Evolutionary conservation across 345 rosid species (phyloP), one percentile per base, ranked within the genome.

Genomic region (Populus deltoides): DNA sequence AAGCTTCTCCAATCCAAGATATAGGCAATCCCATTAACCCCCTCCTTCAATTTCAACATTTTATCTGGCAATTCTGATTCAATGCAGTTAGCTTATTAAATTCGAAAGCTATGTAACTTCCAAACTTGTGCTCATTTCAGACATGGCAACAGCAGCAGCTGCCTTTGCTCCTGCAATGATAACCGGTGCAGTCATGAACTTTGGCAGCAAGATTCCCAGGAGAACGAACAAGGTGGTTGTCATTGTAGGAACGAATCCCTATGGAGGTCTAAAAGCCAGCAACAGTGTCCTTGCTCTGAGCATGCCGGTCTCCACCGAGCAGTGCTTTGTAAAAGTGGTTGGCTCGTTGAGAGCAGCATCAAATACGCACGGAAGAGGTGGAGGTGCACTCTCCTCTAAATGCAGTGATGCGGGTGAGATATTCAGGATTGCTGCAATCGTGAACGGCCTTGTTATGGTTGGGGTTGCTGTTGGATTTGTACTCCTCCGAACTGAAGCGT

Each of bases 401-500:
- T 85, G 88, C 77, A 76, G 63, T 12, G 71, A 47, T 16, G 18
- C 20, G 12, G 75, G 20, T 8, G 92, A 89, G 88, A 90, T 89
- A 31, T 89, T 88, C 84, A 83, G 69, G 82, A 87, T 90, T 41
- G 93, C 89, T 20, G 90, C 92, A 0, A 84, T 85, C 62, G 84
- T 87, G 88, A 89, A 87, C n/a, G 94, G 83, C 24, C 89, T 89
- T 74, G 82, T 82, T 72, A 85, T 89, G 59, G 71, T 91, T 74
- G 91, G 92, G 68, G 90, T 89, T 61, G 91, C 92, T 0, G 86
- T 88, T 76, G 92, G 94, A 29, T 89, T 89, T 59, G 89, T 88
- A 76, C 89, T 89, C 47, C 89, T 88, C 35, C 88, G 89, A 45
- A 71, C 87, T 20, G 91, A 91, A 75, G 90, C 90, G 13, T 80